Conservation (phyloP, 352 stramenopile species). For the Plasmopara viticola region DNA sequence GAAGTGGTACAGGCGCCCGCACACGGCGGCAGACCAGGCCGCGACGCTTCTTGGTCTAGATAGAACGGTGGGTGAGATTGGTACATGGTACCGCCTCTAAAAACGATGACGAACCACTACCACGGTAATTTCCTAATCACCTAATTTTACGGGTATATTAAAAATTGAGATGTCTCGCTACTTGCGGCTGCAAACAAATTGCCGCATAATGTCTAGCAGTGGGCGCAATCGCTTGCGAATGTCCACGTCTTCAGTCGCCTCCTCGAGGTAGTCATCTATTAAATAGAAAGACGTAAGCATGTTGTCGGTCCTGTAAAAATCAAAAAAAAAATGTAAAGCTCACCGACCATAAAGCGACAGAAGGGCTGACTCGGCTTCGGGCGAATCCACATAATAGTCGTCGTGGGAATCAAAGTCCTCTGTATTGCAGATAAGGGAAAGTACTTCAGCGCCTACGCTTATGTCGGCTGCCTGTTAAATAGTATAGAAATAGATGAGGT, state of each 20-base stretch:
- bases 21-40: constrained; percentile 4
- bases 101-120: background rate
- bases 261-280: constrained; percentile 66
- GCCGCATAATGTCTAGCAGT: constrained; percentile 54
- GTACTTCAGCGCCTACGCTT: constrained; percentile 49
- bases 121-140: no score
- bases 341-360: constrained; percentile 45
- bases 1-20: constrained; percentile 5
- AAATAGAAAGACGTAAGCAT: background rate
- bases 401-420: constrained; percentile 25
- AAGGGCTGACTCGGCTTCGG: constrained; percentile 48
- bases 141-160: background rate
- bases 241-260: constrained; percentile 50
- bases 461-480: constrained; percentile 37
- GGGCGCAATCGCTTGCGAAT: constrained; percentile 67
- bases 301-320: no score
- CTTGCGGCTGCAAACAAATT: constrained; percentile 26
- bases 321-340: no score
- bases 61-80: background rate
- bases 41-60: constrained; percentile 10
- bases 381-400: constrained; percentile 44
- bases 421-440: constrained; percentile 46
- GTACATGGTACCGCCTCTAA: constrained; percentile 3
- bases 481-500: background rate
- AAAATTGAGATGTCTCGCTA: constrained; percentile 1